Evolutionary conservation across 495 filamentous ascomycete genomes (phyloP), one percentile per base, ranked within the genome.

Genomic region (Evernia prunastri): DNA sequence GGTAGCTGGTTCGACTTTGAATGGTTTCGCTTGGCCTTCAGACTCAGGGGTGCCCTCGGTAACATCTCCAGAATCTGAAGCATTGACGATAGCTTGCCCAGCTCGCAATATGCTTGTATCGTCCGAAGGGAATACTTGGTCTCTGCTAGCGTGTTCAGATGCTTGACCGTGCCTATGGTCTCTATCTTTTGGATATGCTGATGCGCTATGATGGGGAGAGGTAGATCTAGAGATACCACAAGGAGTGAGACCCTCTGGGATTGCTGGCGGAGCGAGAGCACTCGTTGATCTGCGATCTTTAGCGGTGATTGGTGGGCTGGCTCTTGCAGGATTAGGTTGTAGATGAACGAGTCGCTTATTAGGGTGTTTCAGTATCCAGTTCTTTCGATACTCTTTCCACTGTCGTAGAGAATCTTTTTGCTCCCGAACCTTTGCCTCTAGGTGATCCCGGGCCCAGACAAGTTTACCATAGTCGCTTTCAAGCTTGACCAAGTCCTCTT

Each of bases 381-480:
- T 68, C 40, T 70, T 66, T 4, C 60, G 58, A 0, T 78, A 63
- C 20, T 71, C 76, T 15, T 51, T 45, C 59, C 72, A 73, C 33
- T 73, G 69, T 29, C 64, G 70, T 53, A 72, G 70, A 17, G 72
- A 71, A 31, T 70, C 67, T n/a, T 70, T 60, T 33, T 63, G 39
- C 10, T 62, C 39, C 25, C 63, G 58, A 23, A 72, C 10, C 6
- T 45, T 62, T 1, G 72, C 62, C 39, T 64, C 53, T 7, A 73
- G 61, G 23, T 60, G 59, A 27, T 43, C 62, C 12, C 72, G 70
- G 20, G 72, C 72, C 43, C 51, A 40, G 60, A 39, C 29, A 29
- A 58, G 9, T 53, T 45, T 58, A 37, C 58, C 61, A 35, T 70
- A 64, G 72, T 68, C 42, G 67, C 56, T 33, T 31, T 40, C 45